Base-by-base conservation (phyloP, 1,139 yeast species). In the Debaryomyces sp. region DNA sequence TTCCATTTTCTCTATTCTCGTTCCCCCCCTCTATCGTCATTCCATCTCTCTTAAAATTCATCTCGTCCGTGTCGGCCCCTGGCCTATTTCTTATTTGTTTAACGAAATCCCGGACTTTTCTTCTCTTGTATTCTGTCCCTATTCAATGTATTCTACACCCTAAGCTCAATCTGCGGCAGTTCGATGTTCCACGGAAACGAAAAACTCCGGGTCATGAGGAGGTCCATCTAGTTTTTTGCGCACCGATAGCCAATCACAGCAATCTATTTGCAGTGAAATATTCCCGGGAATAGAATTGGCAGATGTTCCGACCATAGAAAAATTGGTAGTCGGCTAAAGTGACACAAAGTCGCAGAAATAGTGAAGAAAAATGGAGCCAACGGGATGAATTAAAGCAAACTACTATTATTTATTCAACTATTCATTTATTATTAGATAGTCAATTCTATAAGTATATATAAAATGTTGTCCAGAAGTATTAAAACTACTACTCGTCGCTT, bases 401-500 rank as follows among this genome's bases (percentile, higher is more conserved):
- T 17, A 30, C 13, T 23, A 17, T 41, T 30, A 29, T 41, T 30
- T 21, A 30, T 21, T 29, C 36, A 29, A 30, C 15, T 30, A 30
- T 30, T 30, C 27, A 32, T 30, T 41, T 30, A 26, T 41, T 41
- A 30, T n/a, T 30, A 26, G 34, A 39, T 27, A 26, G 41, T 43
- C 30, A 36, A 30, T 35, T 36, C 30, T 22, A n/a, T 15, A 8
- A 36, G 9, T 34, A 37, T 17, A 13, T 17, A 30, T 34, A 55
- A 30, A 22, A 62, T 62, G 67, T 62, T 62, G 45, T 60, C 67
- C 38, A 62, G 67, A 61, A 61, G 55, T 49, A 43, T 62, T 22
- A 60, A 52, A 48, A 43, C 51, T 23, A 46, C 60, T 37, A 43
- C 58, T 38, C 57, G 59, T 46, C 57, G 62, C 50, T 55, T 61